Evolutionary conservation across 257 asterid species (phyloP), one percentile per base, ranked within the genome.

Genomic region (Linderniella brevidens): DNA sequence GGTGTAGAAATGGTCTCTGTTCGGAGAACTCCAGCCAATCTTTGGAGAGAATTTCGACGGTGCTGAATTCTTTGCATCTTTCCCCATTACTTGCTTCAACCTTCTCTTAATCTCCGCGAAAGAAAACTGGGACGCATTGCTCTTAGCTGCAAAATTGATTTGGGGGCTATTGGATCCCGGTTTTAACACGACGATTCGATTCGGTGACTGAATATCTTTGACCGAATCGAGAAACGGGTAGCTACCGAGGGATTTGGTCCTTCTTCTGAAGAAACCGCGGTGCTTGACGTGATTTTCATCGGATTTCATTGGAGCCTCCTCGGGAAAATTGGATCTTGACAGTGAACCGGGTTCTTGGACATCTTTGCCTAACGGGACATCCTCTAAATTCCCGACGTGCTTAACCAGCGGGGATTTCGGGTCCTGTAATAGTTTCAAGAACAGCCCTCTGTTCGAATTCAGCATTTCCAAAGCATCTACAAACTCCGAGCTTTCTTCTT

Each of bases 1-100:
- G 13, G 76, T 75, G 48, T 67, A 90, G 51, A 81, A 81, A 64
- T 85, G 94, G 73, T 81, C 78, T 67, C 96, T 74, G 56, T 81
- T 85, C 13, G 98, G 98, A 61, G 96, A 88, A 49, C 83, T 64
- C 98, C 96, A 84, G 16, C 77, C 77, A 15, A 58, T 49, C 68
- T 64, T 80, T 1, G 66, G 50, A 40, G 62, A 57, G 46, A 50
- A 17, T 47, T 17, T 49, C 41, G 14, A 68, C 25, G 36, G 29
- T 14, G 35, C 16, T 50, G 62, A 56, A 38, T 50, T 77, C 5
- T 54, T 78, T 58, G 72, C 66, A 57, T 82, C 95, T 67, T 78
- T 87, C 57, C 88, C 88, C 63, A 90, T 75, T 37, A 87, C 96
- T 67, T 81, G 74, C 78, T 74, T 72, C 37, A 90, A 68, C 71